Evolutionary conservation across 495 filamentous ascomycete species (phyloP), one percentile per base, ranked within the genome.

Genomic region (Penicillium subrubescens): DNA sequence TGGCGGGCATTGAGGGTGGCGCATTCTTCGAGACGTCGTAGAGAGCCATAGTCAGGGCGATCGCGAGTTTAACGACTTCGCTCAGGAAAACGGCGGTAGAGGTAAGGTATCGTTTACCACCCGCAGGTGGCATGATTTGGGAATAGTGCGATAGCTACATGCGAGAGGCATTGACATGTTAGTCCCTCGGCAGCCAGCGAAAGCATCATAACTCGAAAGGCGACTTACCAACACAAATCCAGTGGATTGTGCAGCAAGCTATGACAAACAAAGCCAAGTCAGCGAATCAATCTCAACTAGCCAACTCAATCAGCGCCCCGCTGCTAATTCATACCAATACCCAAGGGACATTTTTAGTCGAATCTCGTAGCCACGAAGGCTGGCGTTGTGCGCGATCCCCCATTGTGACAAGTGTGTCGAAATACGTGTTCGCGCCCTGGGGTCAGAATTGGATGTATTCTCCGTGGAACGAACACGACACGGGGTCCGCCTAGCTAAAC

Each of bases 21-120:
- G 90, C 82, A 35, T 86, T 88, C 69, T 85, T 83, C 33, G 92
- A 92, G 56, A 91, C 90, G 69, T 97, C 93, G 81, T 93, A 92
- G 58, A 96, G 83, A 4, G 93, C 90, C 71, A 97, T 90, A 50
- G 90, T 94, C 23, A 97, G 77, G 69, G 89, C 93, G 63, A 97
- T 86, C 17, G 88, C 84, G 34, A 99, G 83, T 78, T 99, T 99
- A 66, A 97, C 84, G 55, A 97, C 85, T 78, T 99, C 95, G 72
- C 93, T 96, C 46, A 97, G 80, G 71, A 99, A 91, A 21, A 99
- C 94, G 15, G 95, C 94, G 29, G 95, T 97, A 17, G 94, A 97
- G 31, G 94, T 88, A 64, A 94, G 89, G 77, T 97, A 99, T 73
- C 94, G 89, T 65, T 92, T 92, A 56, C 91, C 90, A 67, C 87